Percentiles rank a stretch among this genome's conserved stretches.
These are phyloP conservation scores for Gracilaria domingensis DNA, from an alignment of 23 red algal species.

Conservation along the genomic window DNA sequence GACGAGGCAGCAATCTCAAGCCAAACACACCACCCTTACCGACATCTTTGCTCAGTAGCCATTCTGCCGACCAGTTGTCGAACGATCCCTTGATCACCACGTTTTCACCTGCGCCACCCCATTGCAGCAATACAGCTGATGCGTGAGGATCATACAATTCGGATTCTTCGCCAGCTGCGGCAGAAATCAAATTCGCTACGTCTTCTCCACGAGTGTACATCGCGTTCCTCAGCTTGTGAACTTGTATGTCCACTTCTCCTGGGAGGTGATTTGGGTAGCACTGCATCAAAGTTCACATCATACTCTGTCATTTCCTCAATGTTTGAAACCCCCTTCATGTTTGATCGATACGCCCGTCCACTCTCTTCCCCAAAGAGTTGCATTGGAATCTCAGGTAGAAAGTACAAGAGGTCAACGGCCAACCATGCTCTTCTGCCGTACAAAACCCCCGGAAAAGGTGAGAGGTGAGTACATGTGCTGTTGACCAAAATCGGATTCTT, in stretches of 20 bases:
- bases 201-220: no score
- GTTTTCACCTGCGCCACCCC: slow-evolving; percentile 51
- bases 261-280: slow-evolving; percentile 93
- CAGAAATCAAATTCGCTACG: slow-evolving; percentile 63
- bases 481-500: slow-evolving; percentile 87
- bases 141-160: slow-evolving; percentile 60
- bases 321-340: slow-evolving; percentile 74
- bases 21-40: slow-evolving; percentile 41
- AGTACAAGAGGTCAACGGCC: slow-evolving; percentile 93
- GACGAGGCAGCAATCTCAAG: slow-evolving; percentile 73
- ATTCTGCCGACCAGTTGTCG: no score
- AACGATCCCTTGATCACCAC: slow-evolving; percentile 97
- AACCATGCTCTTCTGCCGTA: slow-evolving; percentile 95
- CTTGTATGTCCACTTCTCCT: slow-evolving; percentile 87
- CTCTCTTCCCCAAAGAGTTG: slow-evolving; percentile 85
- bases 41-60: slow-evolving; percentile 71
- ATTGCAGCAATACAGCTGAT: slow-evolving; percentile 68
- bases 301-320: slow-evolving; percentile 87
- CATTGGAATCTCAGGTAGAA: slow-evolving; percentile 96
- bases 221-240: slow-evolving; percentile 91
- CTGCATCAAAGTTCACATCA: slow-evolving; percentile 95
- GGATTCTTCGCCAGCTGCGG: slow-evolving; percentile 51
- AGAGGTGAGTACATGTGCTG: slow-evolving; percentile 90
- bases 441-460: slow-evolving; percentile 93
- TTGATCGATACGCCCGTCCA: slow-evolving; percentile 85